Evolutionary conservation across 805 yeast species (phyloP).

Genomic region (Tetrapisispora arboricola): DNA sequence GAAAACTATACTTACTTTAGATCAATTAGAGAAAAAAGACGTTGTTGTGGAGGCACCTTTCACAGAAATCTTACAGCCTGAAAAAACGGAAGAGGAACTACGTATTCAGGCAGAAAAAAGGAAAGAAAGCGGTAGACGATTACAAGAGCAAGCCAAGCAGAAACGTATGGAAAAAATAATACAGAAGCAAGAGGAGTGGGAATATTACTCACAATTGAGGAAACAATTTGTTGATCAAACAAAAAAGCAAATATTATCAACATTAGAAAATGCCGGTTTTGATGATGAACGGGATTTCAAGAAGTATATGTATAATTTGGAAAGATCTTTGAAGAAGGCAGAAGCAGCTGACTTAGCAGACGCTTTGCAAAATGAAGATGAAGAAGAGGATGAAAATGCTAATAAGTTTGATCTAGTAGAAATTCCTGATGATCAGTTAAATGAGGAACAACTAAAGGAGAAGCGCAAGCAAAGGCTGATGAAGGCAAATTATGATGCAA

Average conservation of each 20-base stretch:
- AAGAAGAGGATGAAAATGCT: slow-evolving; percentile 34
- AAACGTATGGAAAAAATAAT: slow-evolving; percentile 68
- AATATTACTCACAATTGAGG: slow-evolving; percentile 53
- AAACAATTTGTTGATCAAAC: slow-evolving; percentile 40
- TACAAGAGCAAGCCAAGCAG: slow-evolving; percentile 89
- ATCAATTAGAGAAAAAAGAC: slow-evolving; percentile 57
- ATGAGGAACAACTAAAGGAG: slow-evolving; percentile 72
- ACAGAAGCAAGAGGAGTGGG: slow-evolving; percentile 72
- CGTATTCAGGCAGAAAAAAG: slow-evolving; percentile 67
- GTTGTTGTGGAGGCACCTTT: slow-evolving; percentile 76
- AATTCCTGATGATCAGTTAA: slow-evolving; percentile 72
- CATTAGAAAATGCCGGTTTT: slow-evolving; percentile 64
- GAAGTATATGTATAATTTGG: slow-evolving; percentile 54
- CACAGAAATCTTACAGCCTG: slow-evolving; percentile 50
- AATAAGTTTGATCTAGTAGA: slow-evolving; percentile 63
- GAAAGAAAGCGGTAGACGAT: slow-evolving; percentile 72
- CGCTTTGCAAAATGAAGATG: slow-evolving; percentile 39
- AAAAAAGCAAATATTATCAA: slow-evolving; percentile 43
- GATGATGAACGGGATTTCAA: slow-evolving; percentile 63
- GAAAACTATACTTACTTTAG: slow-evolving; percentile 44
- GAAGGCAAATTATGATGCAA: slow-evolving; percentile 83
- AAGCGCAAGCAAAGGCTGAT: slow-evolving; percentile 74
- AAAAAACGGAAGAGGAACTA: slow-evolving; percentile 77
- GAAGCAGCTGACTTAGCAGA: slow-evolving; percentile 56
- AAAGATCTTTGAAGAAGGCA: slow-evolving; percentile 59